These are phyloP conservation scores for Penicillium nordicum DNA, from an alignment of 2,329 filamentous ascomycete species.

Conservation along the genomic window DNA sequence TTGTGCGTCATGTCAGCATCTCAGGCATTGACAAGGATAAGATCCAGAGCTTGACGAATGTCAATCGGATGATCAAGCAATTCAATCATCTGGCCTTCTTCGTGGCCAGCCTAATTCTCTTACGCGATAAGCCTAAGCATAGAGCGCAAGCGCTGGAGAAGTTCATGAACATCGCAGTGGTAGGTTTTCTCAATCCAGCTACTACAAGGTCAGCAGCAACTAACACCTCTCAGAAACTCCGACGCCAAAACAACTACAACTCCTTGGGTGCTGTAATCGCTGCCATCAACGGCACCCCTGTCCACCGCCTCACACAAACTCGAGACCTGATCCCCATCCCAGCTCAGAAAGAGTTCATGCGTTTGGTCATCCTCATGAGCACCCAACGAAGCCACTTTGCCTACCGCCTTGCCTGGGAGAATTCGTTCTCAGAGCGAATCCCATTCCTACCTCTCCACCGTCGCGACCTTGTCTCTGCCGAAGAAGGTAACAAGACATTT, in stretches of 20 bases:
- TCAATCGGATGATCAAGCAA: slow-evolving; percentile 91
- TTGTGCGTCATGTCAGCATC: slow-evolving; percentile 85
- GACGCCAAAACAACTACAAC: slow-evolving; percentile 95
- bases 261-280: slow-evolving; percentile 90
- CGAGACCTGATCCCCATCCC: slow-evolving; percentile 68
- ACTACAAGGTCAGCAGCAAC: neutral
- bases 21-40: slow-evolving; percentile 51
- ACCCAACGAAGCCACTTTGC: slow-evolving; percentile 89
- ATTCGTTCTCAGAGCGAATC: slow-evolving; percentile 83
- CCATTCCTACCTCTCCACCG: slow-evolving; percentile 89
- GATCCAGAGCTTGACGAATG: slow-evolving; percentile 73
- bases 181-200: slow-evolving; percentile 21
- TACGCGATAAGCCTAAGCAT: slow-evolving; percentile 95
- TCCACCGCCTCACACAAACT: slow-evolving; percentile 79
- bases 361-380: slow-evolving; percentile 87
- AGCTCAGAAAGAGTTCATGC: slow-evolving; percentile 78
- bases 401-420: slow-evolving; percentile 97
- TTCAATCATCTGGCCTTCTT: slow-evolving; percentile 83
- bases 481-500: slow-evolving; percentile 89
- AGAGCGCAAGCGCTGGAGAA: slow-evolving; percentile 87
- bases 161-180: slow-evolving; percentile 81
- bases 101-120: slow-evolving; percentile 77
- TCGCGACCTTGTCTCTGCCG: slow-evolving; percentile 84
- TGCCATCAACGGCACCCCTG: slow-evolving; percentile 81
- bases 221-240: slow-evolving; percentile 59